These are phyloP conservation scores for Fraxinus paxiana DNA, from an alignment of 305 asterid genomes.

Conservation along the genomic window DNA sequence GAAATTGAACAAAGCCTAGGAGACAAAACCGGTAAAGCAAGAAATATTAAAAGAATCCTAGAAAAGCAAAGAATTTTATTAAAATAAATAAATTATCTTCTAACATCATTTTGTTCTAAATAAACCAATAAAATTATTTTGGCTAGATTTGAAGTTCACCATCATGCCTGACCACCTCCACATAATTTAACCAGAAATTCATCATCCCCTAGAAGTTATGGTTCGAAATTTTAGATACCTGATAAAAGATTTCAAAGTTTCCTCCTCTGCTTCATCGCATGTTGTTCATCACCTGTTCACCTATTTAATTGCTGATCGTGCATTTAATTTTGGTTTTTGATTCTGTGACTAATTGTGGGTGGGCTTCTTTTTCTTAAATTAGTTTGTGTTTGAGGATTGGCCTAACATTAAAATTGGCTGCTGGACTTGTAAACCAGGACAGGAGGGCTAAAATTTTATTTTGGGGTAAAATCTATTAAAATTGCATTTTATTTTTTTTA, in stretches of 20 bases:
- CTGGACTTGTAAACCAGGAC: not conserved
- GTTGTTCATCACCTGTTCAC: not conserved
- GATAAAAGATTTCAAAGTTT: not conserved
- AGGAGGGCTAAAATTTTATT: not conserved
- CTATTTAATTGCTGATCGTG: not conserved
- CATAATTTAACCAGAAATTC: not conserved
- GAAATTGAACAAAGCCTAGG: not conserved
- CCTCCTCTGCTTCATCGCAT: not conserved
- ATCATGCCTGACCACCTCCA: not conserved
- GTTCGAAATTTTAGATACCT: not conserved
- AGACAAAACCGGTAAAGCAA: not conserved
- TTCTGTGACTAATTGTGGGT: not conserved
- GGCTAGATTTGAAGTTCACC: not conserved
- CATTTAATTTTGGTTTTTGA: not conserved
- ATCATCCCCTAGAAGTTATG: not conserved
- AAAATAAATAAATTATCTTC: not conserved
- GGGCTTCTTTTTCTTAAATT: not conserved
- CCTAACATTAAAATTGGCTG: not conserved
- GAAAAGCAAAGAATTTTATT: not conserved
- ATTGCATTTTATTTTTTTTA: not conserved
- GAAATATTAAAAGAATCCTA: not conserved
- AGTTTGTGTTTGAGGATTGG: not conserved
- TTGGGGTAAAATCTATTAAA: not conserved
- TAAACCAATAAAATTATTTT: not conserved
- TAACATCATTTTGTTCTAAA: not conserved